These are phyloP conservation scores for Pittosporum tobira DNA, from an alignment of 129 eudicot species.

Conservation along the genomic window DNA sequence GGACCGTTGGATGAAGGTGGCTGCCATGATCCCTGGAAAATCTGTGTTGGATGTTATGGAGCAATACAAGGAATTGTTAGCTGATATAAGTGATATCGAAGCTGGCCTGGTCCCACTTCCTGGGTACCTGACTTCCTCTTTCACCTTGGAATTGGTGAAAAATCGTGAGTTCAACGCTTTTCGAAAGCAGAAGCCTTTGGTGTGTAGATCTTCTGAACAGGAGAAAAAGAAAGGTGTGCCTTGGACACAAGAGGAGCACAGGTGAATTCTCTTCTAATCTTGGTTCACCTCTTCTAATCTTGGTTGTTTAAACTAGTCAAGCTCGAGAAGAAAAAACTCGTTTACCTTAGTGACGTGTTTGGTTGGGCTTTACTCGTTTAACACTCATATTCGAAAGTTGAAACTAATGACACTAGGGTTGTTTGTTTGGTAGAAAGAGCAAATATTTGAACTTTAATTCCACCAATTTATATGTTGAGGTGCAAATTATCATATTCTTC, in stretches of 20 bases:
- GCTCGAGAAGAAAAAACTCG: too few relatives aligned
- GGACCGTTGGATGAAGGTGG: slow-evolving; percentile 68
- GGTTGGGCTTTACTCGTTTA: too few relatives aligned
- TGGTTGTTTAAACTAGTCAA: too few relatives aligned
- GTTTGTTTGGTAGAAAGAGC: too few relatives aligned
- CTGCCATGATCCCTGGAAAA: slow-evolving; percentile 56
- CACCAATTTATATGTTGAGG: too few relatives aligned
- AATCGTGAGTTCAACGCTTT: slow-evolving; percentile 22
- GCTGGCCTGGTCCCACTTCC: slow-evolving; percentile 70
- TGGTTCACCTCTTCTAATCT: too few relatives aligned
- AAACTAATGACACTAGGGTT: background rate
- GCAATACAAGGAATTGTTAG: slow-evolving; percentile 40
- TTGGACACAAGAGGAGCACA: slow-evolving; percentile 98
- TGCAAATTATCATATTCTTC: too few relatives aligned
- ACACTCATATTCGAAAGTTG: too few relatives aligned
- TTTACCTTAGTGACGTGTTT: too few relatives aligned
- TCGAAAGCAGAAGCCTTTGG: slow-evolving; percentile 40
- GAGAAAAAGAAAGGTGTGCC: slow-evolving; percentile 90
- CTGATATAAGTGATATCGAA: slow-evolving; percentile 73
- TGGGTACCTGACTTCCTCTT: slow-evolving; percentile 39
- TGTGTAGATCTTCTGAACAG: slow-evolving; percentile 45
- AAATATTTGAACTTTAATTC: too few relatives aligned
- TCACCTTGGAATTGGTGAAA: slow-evolving; percentile 36
- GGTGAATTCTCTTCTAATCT: slow-evolving; percentile 25
- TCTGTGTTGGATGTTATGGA: slow-evolving; percentile 38